Base-by-base conservation (phyloP, 345 rosid species). In the Eucalyptus lansdowneana region DNA sequence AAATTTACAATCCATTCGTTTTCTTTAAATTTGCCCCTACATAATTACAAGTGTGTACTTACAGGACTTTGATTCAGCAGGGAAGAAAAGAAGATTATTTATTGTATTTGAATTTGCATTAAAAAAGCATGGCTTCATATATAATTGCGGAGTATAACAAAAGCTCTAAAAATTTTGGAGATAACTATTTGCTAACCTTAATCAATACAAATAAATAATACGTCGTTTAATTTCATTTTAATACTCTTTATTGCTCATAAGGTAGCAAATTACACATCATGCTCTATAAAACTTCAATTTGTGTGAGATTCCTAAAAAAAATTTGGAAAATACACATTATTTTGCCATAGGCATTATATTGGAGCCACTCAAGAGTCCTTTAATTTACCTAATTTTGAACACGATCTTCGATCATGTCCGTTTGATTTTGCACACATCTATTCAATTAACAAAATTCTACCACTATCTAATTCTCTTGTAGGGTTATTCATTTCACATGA, bases 1-100 rank as follows among this genome's bases (percentile, higher is more conserved):
- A 53, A 53, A 19, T 53, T 53, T 7, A 53, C 0, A 0, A 19
- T 53, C 24, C 2, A 0, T 53, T 53, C 7, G 4, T 54, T 22
- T 54, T 0, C 3, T 0, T 54, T 54, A 54, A 54, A 54, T 54
- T 54, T 54, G 5, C 11, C 58, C 58, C 58, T 0, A 54, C 25
- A 8, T 7, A 21, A 54, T 54, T 54, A 54, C 58, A 54, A 21
- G 58, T 54, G 54, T 54, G 58, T 21, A 54, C 58, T 54, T 54
- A 21, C 0, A 54, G 25, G 25, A 54, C 58, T 21, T 54, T 54
- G 58, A 53, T 54, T 54, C 58, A 54, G 0, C 25, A 22, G 6
- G 60, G 60, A 56, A 56, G 60, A 56, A 56, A 56, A 56, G 6
- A 22, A 22, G 29, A 21, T 22, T 56, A 4, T 56, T 56, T 56